Evolutionary conservation across 2,329 filamentous ascomycete species (phyloP).

Genomic region (Fusarium cicatricum): DNA sequence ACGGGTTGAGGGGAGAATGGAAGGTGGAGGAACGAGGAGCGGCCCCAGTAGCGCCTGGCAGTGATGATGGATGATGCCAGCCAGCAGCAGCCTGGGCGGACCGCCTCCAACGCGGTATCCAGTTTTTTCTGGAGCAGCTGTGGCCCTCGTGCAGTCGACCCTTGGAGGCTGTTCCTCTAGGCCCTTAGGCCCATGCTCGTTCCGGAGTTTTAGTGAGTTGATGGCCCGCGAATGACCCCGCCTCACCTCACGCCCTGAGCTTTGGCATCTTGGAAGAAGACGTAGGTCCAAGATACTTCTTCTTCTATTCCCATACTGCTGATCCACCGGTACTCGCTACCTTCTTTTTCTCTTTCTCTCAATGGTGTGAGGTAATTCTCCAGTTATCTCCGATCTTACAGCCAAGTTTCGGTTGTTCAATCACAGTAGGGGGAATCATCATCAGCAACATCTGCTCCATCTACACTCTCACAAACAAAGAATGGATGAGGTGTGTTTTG

Average conservation of each 20-base stretch:
- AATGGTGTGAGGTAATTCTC: too few species aligned
- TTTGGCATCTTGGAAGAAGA: background rate
- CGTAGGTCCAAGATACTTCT: background rate
- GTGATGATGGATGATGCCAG: constrained; percentile 41
- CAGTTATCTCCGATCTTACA: background rate
- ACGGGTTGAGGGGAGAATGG: constrained; percentile 7
- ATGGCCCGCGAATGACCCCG: constrained; percentile 4
- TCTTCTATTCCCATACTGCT: background rate
- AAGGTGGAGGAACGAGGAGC: constrained; percentile 29
- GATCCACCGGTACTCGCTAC: constrained; percentile 3
- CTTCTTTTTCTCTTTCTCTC: too few species aligned
- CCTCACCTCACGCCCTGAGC: background rate
- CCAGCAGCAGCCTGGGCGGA: constrained; percentile 40
- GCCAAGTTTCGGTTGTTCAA: background rate
- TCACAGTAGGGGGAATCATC: background rate
- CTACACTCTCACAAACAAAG: constrained; percentile 12
- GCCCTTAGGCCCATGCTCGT: background rate
- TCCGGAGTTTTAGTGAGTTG: background rate
- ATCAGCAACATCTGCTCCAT: background rate
- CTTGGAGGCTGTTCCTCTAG: background rate
- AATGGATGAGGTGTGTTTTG: background rate
- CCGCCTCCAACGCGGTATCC: constrained; percentile 13
- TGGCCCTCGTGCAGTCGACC: background rate
- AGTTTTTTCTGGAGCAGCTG: constrained; percentile 29
- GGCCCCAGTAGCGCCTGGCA: constrained; percentile 14